Evolutionary conservation across 73 alveolate genomes (phyloP).

Genomic region (Stentor roeselii): DNA sequence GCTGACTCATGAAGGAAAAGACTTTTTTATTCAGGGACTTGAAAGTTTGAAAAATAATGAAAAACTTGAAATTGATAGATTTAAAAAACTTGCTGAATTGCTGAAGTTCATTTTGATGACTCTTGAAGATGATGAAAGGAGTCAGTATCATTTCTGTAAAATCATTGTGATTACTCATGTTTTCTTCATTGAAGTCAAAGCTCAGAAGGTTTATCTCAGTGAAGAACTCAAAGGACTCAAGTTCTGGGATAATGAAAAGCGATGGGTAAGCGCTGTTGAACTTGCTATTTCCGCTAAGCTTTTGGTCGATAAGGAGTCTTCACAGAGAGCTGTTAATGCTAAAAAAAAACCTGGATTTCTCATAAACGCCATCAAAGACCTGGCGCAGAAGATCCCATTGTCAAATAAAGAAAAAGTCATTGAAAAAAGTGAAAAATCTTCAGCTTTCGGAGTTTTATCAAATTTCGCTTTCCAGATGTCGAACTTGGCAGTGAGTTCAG

Average conservation of each 20-base stretch:
- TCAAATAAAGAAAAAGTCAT: neutral
- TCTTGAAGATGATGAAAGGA: conserved; percentile 3
- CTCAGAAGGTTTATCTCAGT: neutral
- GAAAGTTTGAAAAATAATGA: neutral
- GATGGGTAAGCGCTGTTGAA: conserved; percentile 19
- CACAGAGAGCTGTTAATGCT: neutral
- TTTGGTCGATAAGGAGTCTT: neutral
- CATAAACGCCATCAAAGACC: neutral
- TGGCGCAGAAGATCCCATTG: neutral
- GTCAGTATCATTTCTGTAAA: neutral
- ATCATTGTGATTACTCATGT: neutral
- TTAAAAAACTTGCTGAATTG: neutral
- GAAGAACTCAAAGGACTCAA: neutral
- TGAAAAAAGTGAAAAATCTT: neutral
- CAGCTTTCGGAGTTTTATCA: neutral
- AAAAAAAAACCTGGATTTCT: neutral
- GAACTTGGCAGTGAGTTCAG: neutral
- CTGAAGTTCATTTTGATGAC: neutral
- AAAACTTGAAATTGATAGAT: neutral
- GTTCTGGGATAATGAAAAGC: neutral
- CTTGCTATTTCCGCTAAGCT: conserved; percentile 7
- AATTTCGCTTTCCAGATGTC: neutral
- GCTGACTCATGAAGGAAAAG: neutral
- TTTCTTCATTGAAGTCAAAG: neutral
- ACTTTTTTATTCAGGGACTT: neutral